Conservation (phyloP, 495 filamentous ascomycete species). For the Lasiosphaeris hirsuta region DNA sequence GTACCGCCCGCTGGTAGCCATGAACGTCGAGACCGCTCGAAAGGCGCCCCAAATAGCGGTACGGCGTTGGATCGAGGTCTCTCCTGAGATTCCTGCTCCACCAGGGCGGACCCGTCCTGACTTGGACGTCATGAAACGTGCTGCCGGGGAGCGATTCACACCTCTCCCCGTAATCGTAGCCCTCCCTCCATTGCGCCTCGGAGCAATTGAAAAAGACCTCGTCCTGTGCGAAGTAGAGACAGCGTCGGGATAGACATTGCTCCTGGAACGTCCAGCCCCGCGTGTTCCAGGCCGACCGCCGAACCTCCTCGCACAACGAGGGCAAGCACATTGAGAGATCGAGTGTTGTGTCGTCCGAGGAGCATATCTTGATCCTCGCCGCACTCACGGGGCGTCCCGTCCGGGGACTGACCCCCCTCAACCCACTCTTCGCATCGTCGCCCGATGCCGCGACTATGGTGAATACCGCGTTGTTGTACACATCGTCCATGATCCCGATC, state of each 20-base stretch:
- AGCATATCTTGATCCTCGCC: no score
- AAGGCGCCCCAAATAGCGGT: not conserved
- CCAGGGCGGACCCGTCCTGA: not conserved
- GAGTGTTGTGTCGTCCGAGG: not conserved
- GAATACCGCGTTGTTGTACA: conserved; percentile 26
- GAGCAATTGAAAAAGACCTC: conserved; percentile 16
- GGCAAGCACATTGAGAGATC: not conserved
- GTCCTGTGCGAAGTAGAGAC: conserved; percentile 14
- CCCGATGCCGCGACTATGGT: conserved; percentile 26
- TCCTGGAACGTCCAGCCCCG: conserved; percentile 25
- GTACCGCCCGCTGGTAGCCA: conserved; percentile 15
- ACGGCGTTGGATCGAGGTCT: conserved; percentile 1
- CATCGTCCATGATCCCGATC: conserved; percentile 22
- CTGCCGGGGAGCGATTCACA: not conserved
- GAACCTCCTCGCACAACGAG: not conserved
- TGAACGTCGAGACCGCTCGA: conserved; percentile 13
- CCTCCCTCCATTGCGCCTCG: conserved; percentile 3
- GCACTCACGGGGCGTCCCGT: no score
- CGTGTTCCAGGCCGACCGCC: conserved; percentile 8
- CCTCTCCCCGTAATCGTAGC: not conserved
- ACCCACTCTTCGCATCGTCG: conserved; percentile 11
- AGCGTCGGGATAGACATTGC: conserved; percentile 12
- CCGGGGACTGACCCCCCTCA: not conserved
- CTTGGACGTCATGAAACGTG: not conserved
- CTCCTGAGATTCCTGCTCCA: not conserved